A percentile compares a stretch with the other conserved stretches of the same genome.
Evolutionary conservation across 2,329 filamentous ascomycete species (phyloP).

Genomic region (Aspergillus hiratsukae): DNA sequence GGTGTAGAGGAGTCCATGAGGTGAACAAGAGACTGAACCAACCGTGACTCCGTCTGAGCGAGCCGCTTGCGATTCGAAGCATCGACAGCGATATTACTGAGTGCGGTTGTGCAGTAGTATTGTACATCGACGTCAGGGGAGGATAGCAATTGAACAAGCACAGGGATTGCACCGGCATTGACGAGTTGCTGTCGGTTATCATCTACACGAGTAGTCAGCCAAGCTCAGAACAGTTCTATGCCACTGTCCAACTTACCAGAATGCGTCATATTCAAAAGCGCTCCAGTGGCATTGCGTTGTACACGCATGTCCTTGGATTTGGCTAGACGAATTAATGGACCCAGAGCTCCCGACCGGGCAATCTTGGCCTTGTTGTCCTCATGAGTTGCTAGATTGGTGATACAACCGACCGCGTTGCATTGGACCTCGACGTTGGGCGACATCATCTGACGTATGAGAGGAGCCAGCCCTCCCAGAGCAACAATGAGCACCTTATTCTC

Average conservation of each 20-base stretch:
- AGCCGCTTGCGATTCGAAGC: constrained; percentile 84
- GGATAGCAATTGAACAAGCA: constrained; percentile 88
- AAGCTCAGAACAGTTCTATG: not conserved
- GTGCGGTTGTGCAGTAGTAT: constrained; percentile 97
- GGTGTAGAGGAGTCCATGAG: constrained; percentile 96
- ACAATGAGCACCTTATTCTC: constrained; percentile 99
- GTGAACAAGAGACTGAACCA: constrained; percentile 90
- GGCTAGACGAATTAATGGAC: constrained; percentile 82
- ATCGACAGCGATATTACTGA: constrained; percentile 98
- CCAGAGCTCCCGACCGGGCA: constrained; percentile 86
- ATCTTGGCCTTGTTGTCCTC: constrained; percentile 99
- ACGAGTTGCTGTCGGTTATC: constrained; percentile 98
- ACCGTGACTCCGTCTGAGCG: constrained; percentile 80
- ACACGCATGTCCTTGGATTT: constrained; percentile 99
- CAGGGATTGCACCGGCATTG: constrained; percentile 94
- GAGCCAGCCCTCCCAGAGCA: constrained; percentile 79
- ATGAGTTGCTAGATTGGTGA: constrained; percentile 95
- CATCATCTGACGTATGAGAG: constrained; percentile 96
- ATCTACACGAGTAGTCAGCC: constrained; percentile 52
- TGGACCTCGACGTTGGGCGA: constrained; percentile 97
- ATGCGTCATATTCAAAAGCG: constrained; percentile 97
- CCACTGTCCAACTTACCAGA: constrained; percentile 60
- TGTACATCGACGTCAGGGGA: constrained; percentile 95
- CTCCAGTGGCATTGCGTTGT: constrained; percentile 93
- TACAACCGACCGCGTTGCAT: constrained; percentile 98